These are phyloP conservation scores for Trametes hirsuta DNA, from an alignment of 1,284 basidiomycete genomes.

Conservation along the genomic window DNA sequence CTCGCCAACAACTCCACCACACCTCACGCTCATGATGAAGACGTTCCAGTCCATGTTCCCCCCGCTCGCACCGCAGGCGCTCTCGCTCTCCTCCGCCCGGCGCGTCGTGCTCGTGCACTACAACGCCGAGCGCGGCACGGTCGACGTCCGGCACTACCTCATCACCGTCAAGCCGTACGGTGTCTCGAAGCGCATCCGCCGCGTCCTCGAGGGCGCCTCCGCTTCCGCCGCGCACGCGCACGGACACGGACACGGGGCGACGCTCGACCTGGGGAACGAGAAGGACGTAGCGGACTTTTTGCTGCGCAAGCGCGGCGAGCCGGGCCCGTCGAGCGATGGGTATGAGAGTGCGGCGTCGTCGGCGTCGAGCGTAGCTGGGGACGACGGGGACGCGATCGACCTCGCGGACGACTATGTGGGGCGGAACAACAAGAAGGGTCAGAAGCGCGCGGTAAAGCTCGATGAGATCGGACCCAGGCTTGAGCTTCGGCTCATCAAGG, in stretches of 20 bases:
- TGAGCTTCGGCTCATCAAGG: constrained; percentile 93
- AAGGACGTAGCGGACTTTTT: constrained; percentile 97
- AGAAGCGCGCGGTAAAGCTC: constrained; percentile 88
- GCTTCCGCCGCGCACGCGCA: constrained; percentile 36
- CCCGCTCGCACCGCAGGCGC: constrained; percentile 78
- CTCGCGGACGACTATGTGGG: constrained; percentile 94
- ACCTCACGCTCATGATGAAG: constrained; percentile 78
- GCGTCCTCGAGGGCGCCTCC: constrained; percentile 76
- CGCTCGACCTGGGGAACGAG: constrained; percentile 86
- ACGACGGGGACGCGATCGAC: constrained; percentile 80
- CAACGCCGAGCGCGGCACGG: constrained; percentile 82
- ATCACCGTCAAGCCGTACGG: constrained; percentile 97
- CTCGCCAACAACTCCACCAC: constrained; percentile 69
- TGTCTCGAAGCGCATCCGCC: constrained; percentile 90
- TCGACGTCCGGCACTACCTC: constrained; percentile 94
- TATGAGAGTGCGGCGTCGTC: constrained; percentile 84
- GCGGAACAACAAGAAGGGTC: constrained; percentile 89
- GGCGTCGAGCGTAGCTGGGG: constrained; percentile 80
- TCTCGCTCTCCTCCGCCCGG: constrained; percentile 83
- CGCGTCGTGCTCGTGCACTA: constrained; percentile 94
- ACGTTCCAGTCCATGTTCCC: constrained; percentile 90
- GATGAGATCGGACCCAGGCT: constrained; percentile 96
- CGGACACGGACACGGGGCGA: too few relatives aligned
- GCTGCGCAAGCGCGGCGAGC: constrained; percentile 70
- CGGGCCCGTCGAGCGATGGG: constrained; percentile 68